Base-by-base conservation (phyloP, 805 yeast genomes). In the Candida ipomoeae region DNA sequence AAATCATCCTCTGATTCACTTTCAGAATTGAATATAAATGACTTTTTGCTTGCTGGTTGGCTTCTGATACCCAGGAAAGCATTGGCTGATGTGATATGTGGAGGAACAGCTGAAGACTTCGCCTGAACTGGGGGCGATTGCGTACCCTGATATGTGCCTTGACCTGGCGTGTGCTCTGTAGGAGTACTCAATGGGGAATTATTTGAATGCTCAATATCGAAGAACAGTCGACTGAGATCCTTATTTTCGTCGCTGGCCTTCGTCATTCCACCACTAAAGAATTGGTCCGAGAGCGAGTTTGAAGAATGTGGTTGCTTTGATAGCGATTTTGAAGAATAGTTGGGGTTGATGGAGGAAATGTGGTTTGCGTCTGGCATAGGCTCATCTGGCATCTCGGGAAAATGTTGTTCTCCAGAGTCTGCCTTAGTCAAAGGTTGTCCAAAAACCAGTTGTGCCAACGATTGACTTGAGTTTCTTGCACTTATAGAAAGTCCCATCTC, bases 261-360 rank as follows among this genome's bases (percentile, higher is more conserved):
- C 15, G 58, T 52, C 60, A 56, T 53, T 44, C 58, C 64, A 3
- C 60, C 58, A 2, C 71, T 68, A 50, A 71, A 70, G 49, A 73
- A 72, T 58, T 61, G 74, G n/a, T 61, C 64, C 5, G 73, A 62
- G 23, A 73, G 66, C 18, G 75, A 67, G 48, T 62, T 68, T 3
- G 76, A 71, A 11, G 75, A 69, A 44, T 66, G 63, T 2, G 80
- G 70, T 60, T 72, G 72, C 59, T 77, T 59, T 61, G 80, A 55
- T 64, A 61, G 70, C 17, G 68, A 60, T 2, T 70, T 59, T 2
- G 70, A 59, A 4, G 73, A 68, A 50, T 67, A 66, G 43, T 66
- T 60, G 3, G 74, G 73, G 44, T 70, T 69, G 32, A 71, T 66
- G 2, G 58, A 50, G 14, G 64, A 52, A 1, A 66, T 61, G 33